Conservation (phyloP, 108 stramenopile species). For the Discostella stelligeroides region DNA sequence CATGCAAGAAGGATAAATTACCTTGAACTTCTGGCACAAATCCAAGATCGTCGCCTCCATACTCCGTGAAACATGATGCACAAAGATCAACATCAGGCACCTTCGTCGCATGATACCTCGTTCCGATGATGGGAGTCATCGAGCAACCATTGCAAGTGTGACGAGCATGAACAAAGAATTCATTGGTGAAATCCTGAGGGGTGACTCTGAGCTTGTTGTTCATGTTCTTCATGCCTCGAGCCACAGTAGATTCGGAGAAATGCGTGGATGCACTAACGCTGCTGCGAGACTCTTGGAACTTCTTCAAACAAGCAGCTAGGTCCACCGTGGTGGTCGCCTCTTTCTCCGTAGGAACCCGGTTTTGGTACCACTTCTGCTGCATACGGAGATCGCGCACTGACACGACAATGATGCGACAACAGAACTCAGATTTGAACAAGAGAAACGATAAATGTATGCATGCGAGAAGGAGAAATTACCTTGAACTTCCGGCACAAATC, state of each 20-base stretch:
- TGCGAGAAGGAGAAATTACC: slow-evolving; percentile 53
- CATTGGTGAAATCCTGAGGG: slow-evolving; percentile 13
- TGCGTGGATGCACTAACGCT: too few relatives aligned
- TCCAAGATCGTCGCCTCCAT: slow-evolving; percentile 69
- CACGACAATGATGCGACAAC: too few relatives aligned
- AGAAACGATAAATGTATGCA: too few relatives aligned
- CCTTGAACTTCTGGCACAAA: slow-evolving; percentile 68
- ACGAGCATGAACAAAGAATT: slow-evolving; percentile 64
- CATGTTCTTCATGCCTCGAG: background rate
- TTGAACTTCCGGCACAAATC: slow-evolving; percentile 64
- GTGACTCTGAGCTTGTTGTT: background rate
- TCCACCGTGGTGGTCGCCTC: too few relatives aligned
- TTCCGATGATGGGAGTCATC: slow-evolving; percentile 79
- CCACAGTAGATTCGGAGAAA: slow-evolving; percentile 8
- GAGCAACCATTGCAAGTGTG: slow-evolving; percentile 89
- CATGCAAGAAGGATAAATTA: too few relatives aligned
- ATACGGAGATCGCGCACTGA: slow-evolving; percentile 67
- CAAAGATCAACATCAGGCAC: slow-evolving; percentile 88
- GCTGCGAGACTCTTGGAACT: too few relatives aligned
- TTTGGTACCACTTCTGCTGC: slow-evolving; percentile 68
- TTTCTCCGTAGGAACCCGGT: slow-evolving; percentile 16
- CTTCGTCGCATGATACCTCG: slow-evolving; percentile 75
- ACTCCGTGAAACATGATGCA: slow-evolving; percentile 60
- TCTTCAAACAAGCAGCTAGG: too few relatives aligned
- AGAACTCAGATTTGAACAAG: too few relatives aligned